These are phyloP conservation scores for Entamoeba invadens DNA, from an alignment of 208 protist genomes.

Conservation along the genomic window DNA sequence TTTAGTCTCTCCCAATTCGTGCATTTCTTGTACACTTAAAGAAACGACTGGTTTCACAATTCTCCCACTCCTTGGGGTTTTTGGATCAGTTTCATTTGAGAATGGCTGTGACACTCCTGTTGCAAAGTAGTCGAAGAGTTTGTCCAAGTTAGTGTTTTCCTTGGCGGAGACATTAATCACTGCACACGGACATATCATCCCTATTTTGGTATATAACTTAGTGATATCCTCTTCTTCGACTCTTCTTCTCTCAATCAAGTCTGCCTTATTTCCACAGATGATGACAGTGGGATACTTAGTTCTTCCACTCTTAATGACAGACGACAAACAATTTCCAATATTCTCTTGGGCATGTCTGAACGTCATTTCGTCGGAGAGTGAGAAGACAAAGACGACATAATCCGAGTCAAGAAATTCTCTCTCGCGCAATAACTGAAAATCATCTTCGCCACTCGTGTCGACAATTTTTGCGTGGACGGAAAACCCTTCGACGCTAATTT, in stretches of 20 bases:
- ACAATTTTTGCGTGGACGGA: background rate
- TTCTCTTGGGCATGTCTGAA: background rate
- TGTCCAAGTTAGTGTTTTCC: background rate
- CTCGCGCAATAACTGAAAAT: background rate
- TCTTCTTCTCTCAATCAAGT: background rate
- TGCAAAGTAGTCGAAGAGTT: background rate
- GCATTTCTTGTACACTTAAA: no score
- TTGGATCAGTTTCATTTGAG: no score
- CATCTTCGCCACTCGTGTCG: background rate
- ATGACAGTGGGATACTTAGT: background rate
- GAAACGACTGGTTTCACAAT: no score
- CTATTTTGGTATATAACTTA: background rate
- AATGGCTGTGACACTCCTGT: background rate
- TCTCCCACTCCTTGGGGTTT: no score
- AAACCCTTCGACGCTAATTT: background rate
- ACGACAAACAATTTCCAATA: background rate
- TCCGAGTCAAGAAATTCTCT: background rate
- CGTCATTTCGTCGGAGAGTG: background rate
- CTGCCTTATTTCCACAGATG: background rate
- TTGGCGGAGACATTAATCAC: background rate
- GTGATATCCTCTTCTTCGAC: background rate
- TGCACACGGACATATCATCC: background rate
- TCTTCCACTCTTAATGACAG: background rate
- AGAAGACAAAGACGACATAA: background rate
- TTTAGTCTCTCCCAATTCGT: no score